Evolutionary conservation across 2,329 filamentous ascomycete genomes (phyloP).

Genomic region (Mycocentrospora acerina): DNA sequence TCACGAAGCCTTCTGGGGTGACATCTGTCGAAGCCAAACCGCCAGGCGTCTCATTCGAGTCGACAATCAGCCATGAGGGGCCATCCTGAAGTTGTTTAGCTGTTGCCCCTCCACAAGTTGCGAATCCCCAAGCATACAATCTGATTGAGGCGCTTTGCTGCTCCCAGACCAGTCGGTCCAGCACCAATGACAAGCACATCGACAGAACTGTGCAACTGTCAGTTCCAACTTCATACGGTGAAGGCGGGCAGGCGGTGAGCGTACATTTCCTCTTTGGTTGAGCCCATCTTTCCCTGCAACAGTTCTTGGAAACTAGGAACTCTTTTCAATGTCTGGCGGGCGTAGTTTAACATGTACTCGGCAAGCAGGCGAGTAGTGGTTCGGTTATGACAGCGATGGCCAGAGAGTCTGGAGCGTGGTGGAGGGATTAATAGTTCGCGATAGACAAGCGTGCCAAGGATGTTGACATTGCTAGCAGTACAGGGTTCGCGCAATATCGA

Average conservation of each 20-base stretch:
- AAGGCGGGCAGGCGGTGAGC: constrained; percentile 32
- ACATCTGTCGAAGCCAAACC: constrained; percentile 94
- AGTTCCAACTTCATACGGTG: constrained; percentile 11
- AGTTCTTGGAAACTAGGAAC: constrained; percentile 46
- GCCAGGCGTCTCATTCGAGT: constrained; percentile 87
- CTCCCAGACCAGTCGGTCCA: constrained; percentile 95
- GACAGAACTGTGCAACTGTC: constrained; percentile 66
- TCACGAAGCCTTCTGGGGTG: constrained; percentile 94
- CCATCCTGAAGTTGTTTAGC: constrained; percentile 64
- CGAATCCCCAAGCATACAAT: constrained; percentile 62
- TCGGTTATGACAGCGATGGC: constrained; percentile 17
- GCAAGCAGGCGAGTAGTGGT: constrained; percentile 18
- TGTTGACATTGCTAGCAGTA: constrained; percentile 17
- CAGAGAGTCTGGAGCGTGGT: constrained; percentile 16
- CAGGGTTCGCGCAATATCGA: constrained; percentile 1
- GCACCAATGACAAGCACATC: constrained; percentile 98
- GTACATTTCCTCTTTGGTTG: constrained; percentile 46
- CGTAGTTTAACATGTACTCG: constrained; percentile 42
- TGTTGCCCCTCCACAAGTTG: constrained; percentile 13
- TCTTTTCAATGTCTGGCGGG: constrained; percentile 43
- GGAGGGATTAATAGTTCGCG: constrained; percentile 26
- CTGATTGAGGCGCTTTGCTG: constrained; percentile 96
- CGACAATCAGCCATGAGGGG: constrained; percentile 94
- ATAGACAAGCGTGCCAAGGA: constrained; percentile 31
- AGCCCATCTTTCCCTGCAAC: constrained; percentile 43